A percentile compares a stretch with the other conserved stretches of the same genome.
Evolutionary conservation across 1,139 yeast genomes (phyloP).

Genomic region (Nadsonia starkeyi-henricii): DNA sequence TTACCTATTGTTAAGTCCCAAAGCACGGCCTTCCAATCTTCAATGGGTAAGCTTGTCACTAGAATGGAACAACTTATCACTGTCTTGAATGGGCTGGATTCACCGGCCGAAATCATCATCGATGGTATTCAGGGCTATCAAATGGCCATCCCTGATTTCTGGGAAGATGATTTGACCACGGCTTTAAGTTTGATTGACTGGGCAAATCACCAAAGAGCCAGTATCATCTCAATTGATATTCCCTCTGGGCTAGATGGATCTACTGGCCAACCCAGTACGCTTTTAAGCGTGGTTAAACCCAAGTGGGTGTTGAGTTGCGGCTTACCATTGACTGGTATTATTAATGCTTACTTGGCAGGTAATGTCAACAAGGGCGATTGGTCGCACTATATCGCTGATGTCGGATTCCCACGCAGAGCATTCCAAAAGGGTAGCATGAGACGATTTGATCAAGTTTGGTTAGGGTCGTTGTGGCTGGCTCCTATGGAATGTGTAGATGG

Average conservation of each 20-base stretch:
- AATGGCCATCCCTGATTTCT: slow-evolving; percentile 40
- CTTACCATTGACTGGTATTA: slow-evolving; percentile 53
- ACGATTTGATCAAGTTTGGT: slow-evolving; percentile 33
- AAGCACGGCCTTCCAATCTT: slow-evolving; percentile 31
- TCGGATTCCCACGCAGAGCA: slow-evolving; percentile 44
- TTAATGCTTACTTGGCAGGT: slow-evolving; percentile 41
- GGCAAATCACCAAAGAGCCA: slow-evolving; percentile 40
- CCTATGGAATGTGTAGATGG: background rate
- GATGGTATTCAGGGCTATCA: slow-evolving; percentile 83
- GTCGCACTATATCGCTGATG: slow-evolving; percentile 52
- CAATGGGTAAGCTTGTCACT: slow-evolving; percentile 39
- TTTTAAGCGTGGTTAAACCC: slow-evolving; percentile 20
- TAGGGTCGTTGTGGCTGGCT: slow-evolving; percentile 25
- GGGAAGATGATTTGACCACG: slow-evolving; percentile 34
- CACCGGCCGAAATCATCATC: slow-evolving; percentile 64
- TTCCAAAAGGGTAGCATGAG: slow-evolving; percentile 29
- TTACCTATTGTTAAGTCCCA: background rate
- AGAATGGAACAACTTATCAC: slow-evolving; percentile 25
- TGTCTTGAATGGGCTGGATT: slow-evolving; percentile 35
- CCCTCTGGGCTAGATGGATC: slow-evolving; percentile 83
- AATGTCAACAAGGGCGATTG: slow-evolving; percentile 30
- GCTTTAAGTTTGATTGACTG: slow-evolving; percentile 44
- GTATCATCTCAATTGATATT: slow-evolving; percentile 58
- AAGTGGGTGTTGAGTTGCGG: slow-evolving; percentile 59
- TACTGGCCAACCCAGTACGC: slow-evolving; percentile 38